A percentile compares a stretch with the other conserved stretches of the same genome.
These are phyloP conservation scores for Pseudogymnoascus sp. DNA, from an alignment of 2,329 filamentous ascomycete genomes.

Conservation along the genomic window DNA sequence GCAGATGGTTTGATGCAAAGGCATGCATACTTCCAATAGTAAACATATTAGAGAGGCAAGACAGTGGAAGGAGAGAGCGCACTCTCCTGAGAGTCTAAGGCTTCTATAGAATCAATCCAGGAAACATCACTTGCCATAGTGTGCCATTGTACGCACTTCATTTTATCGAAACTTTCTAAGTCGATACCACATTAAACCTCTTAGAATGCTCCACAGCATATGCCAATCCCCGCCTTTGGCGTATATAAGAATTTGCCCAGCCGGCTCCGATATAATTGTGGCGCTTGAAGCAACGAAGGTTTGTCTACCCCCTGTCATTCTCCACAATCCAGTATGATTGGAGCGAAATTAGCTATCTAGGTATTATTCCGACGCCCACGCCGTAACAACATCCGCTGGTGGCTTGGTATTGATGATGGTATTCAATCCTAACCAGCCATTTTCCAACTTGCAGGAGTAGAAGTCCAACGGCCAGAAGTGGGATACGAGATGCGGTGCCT, in stretches of 20 bases:
- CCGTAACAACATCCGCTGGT: background rate
- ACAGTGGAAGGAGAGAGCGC: background rate
- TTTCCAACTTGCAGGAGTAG: background rate
- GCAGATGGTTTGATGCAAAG: background rate
- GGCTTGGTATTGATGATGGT: background rate
- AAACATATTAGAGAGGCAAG: background rate
- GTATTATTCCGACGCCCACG: background rate
- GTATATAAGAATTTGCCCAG: background rate
- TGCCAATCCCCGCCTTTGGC: background rate
- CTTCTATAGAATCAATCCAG: background rate
- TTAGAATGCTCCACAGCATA: background rate
- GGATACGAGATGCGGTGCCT: background rate
- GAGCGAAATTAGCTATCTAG: background rate
- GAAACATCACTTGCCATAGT: background rate
- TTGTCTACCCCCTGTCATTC: background rate
- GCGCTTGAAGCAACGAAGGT: background rate
- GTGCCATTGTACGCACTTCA: background rate
- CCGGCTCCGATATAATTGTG: background rate
- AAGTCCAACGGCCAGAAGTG: background rate
- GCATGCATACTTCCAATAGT: background rate
- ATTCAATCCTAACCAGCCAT: background rate
- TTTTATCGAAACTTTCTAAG: background rate
- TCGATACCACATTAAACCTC: background rate
- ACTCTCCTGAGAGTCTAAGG: background rate
- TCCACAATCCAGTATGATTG: background rate